These are phyloP conservation scores for Hortiboletus campestris DNA, from an alignment of 768 basidiomycete species.

Conservation along the genomic window DNA sequence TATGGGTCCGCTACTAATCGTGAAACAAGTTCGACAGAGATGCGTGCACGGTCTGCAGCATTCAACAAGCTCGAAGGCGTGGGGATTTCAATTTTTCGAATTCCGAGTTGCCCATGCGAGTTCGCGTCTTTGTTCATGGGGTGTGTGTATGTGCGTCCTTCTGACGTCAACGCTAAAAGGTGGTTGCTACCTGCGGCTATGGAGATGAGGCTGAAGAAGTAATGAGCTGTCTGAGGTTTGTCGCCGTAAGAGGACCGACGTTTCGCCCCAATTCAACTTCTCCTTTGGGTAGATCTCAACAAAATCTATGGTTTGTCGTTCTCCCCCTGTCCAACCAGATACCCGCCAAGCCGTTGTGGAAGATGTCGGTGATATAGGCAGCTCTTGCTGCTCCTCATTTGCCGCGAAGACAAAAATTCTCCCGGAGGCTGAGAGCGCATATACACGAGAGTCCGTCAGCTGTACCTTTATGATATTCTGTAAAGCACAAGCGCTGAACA, in stretches of 20 bases:
- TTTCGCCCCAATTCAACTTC: conserved; percentile 62
- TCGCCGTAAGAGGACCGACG: conserved; percentile 37
- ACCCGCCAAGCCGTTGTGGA: conserved; percentile 59
- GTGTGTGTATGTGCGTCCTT: conserved; percentile 75
- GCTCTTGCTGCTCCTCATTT: conserved; percentile 45
- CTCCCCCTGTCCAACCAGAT: conserved; percentile 55
- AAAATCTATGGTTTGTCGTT: conserved; percentile 50
- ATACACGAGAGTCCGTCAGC: conserved; percentile 58
- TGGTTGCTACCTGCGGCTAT: conserved; percentile 75
- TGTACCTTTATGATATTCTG: conserved; percentile 72
- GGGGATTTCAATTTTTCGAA: conserved; percentile 58
- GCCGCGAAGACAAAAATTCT: conserved; percentile 69
- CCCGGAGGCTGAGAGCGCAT: conserved; percentile 78
- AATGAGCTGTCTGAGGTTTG: conserved; percentile 10
- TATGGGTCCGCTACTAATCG: conserved; percentile 53
- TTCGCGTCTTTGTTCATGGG: conserved; percentile 77
- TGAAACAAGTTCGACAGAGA: conserved; percentile 55
- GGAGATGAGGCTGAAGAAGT: conserved; percentile 54
- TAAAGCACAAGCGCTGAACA: neutral
- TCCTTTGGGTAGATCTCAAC: conserved; percentile 59
- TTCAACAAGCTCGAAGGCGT: conserved; percentile 24
- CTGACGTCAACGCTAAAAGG: conserved; percentile 66
- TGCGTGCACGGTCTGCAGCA: conserved; percentile 26
- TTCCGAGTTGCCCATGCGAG: conserved; percentile 78
- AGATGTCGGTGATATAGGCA: conserved; percentile 38